Evolutionary conservation across 192 early-diverging fungal species (phyloP), one percentile per base, ranked within the genome.

Genomic region (Linnemannia zychae): DNA sequence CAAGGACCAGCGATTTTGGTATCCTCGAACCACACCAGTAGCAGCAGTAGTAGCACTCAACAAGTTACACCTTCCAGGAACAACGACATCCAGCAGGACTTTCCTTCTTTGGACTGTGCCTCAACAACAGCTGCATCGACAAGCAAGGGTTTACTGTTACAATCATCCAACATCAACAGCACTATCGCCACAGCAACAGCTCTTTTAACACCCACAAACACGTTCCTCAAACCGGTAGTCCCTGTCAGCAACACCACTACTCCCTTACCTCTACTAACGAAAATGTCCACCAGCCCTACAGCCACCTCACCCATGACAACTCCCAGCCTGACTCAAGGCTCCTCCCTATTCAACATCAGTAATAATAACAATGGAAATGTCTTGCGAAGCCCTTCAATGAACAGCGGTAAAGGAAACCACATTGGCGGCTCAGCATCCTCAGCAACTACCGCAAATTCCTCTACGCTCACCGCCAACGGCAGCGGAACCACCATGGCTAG

Each of bases 361-460:
- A 15, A 40, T 28, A 44, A 40, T 49, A 74, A 44, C 67, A 46
- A 28, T 18, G 47, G 46, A 34, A 17, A 63, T 17, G 60, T 65
- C 31, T 20, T 82, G 12, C 81, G 81, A 18, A 76, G 67, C 34
- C 75, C 81, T 2, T 72, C 77, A 1, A 2, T 76, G 24, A 72
- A 52, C 68, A 84, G 73, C 67, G 73, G 33, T 9, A 69, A 36
- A 4, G 34, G 18, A 11, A 46, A 22, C 75, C 18, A 53, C 72
- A 47, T n/a, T n/a, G n/a, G 40, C 76, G 24, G 33, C 18, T 78
- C 77, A 0, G 37, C 67, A 12, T 84, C 82, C 16, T 78, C 72
- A 17, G 75, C 82, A 18, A 84, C 82, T 16, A 84, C 76, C 18
- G 66, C 72, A 47, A 78, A 49, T 31, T 74, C 80, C 22, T 57